phyloP scores from a whole-genome alignment of 352 stramenopile genomes.

The Pythium vanterpoolii region DNA sequence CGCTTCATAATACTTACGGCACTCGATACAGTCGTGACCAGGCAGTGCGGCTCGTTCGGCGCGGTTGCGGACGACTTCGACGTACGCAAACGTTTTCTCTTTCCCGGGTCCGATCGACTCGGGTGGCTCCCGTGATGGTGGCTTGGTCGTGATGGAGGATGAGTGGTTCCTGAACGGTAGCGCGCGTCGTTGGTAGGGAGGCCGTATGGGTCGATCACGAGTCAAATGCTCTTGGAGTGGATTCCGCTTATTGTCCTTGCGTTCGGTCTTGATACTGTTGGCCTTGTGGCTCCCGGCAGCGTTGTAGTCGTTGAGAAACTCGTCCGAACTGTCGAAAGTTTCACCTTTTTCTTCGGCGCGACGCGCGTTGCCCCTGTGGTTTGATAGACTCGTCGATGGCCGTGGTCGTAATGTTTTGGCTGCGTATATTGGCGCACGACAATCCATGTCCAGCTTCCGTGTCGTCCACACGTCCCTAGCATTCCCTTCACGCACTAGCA shows the following conservation, averaged over 20 bases:
- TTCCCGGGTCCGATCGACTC: constrained; percentile 3
- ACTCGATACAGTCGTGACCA: constrained; percentile 69
- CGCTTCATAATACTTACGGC: constrained; percentile 76
- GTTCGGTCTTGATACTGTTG: background rate
- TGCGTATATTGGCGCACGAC: background rate
- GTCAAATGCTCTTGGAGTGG: background rate
- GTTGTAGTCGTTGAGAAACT: constrained; percentile 1
- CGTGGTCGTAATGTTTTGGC: background rate
- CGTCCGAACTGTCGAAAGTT: background rate
- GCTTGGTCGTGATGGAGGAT: background rate
- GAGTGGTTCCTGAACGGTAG: background rate
- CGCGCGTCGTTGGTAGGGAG: background rate
- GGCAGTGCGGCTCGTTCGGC: constrained; percentile 53
- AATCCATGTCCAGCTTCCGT: constrained; percentile 1
- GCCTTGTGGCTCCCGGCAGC: background rate
- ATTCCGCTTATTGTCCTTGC: background rate
- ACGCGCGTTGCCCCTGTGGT: background rate
- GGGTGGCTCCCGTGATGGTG: background rate
- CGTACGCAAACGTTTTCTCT: constrained; percentile 38
- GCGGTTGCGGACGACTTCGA: constrained; percentile 81
- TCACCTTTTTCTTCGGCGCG: background rate
- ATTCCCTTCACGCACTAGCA: background rate
- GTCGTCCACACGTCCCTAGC: background rate
- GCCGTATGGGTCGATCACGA: background rate
- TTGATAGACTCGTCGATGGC: background rate